Evolutionary conservation across 1,139 yeast genomes (phyloP).

Genomic region (Meyerozyma carpophila): DNA sequence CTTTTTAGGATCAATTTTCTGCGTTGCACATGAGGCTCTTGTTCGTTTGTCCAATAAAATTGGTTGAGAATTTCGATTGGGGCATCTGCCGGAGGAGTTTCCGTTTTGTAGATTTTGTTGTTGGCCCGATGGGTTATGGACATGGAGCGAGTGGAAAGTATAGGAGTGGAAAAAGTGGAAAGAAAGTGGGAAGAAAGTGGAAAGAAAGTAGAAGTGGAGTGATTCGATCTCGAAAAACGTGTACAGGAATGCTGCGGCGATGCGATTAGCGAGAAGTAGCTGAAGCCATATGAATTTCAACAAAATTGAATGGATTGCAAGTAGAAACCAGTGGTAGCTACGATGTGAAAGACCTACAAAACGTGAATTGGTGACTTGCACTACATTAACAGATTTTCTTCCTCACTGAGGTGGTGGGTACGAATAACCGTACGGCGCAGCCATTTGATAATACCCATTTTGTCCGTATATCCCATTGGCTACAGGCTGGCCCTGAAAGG

Average conservation of each 20-base stretch:
- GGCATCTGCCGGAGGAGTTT: constrained; percentile 41
- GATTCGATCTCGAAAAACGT: background rate
- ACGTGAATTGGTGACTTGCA: too few relatives aligned
- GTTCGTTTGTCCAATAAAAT: constrained; percentile 79
- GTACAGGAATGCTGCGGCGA: background rate
- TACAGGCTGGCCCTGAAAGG: background rate
- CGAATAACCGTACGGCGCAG: background rate
- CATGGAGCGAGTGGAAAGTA: constrained; percentile 2
- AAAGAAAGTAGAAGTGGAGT: background rate
- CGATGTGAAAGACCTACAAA: too few relatives aligned
- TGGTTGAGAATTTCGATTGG: constrained; percentile 43
- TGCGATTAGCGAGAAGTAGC: background rate
- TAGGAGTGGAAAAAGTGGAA: background rate
- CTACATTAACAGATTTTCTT: background rate
- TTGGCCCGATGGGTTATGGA: constrained; percentile 32
- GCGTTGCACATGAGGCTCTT: constrained; percentile 76
- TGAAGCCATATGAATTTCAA: too few relatives aligned
- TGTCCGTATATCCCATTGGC: background rate
- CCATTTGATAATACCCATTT: background rate
- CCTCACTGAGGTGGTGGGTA: background rate
- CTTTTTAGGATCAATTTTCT: constrained; percentile 67
- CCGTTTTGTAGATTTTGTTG: constrained; percentile 30
- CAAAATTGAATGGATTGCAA: background rate
- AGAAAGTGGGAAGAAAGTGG: too few relatives aligned
- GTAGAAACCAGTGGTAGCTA: too few relatives aligned